These are phyloP conservation scores for Westerdykella ornata DNA, from an alignment of 2,329 filamentous ascomycete genomes.

Conservation along the genomic window DNA sequence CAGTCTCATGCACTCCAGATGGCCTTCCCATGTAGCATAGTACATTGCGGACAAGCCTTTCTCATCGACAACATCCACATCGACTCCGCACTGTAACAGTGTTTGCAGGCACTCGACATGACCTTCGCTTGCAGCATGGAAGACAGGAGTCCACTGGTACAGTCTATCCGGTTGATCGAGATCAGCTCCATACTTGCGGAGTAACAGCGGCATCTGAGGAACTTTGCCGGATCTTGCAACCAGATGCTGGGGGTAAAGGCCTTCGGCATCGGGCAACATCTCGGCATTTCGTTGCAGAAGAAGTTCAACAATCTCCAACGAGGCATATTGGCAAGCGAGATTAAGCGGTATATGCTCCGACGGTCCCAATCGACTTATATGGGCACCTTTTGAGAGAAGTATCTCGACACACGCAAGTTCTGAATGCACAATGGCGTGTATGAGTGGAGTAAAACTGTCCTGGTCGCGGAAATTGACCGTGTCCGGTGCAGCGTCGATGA, in stretches of 20 bases:
- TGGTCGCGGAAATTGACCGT: conserved; percentile 88
- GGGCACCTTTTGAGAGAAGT: conserved; percentile 69
- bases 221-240: conserved; percentile 83
- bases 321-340: conserved; percentile 88
- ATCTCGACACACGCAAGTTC: conserved; percentile 73
- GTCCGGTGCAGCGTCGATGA: conserved; percentile 61
- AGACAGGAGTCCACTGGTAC: conserved; percentile 94
- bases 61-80: conserved; percentile 77
- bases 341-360: conserved; percentile 92
- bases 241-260: conserved; percentile 92
- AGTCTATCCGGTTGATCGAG: conserved; percentile 90
- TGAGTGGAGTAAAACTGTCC: conserved; percentile 93
- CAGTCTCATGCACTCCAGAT: conserved; percentile 87
- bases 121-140: conserved; percentile 93
- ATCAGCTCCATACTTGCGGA: conserved; percentile 81
- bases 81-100: conserved; percentile 70
- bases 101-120: conserved; percentile 82
- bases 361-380: conserved; percentile 77
- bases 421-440: conserved; percentile 88
- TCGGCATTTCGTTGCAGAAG: conserved; percentile 72
- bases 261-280: conserved; percentile 91
- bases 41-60: conserved; percentile 94
- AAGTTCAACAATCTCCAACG: conserved; percentile 73
- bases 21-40: conserved; percentile 96
- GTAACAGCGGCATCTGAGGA: conserved; percentile 68